Percentiles rank a stretch among this genome's conserved stretches.
Conservation (phyloP, 441 rosid genomes). For the Pelargonium myrrhifolium region DNA sequence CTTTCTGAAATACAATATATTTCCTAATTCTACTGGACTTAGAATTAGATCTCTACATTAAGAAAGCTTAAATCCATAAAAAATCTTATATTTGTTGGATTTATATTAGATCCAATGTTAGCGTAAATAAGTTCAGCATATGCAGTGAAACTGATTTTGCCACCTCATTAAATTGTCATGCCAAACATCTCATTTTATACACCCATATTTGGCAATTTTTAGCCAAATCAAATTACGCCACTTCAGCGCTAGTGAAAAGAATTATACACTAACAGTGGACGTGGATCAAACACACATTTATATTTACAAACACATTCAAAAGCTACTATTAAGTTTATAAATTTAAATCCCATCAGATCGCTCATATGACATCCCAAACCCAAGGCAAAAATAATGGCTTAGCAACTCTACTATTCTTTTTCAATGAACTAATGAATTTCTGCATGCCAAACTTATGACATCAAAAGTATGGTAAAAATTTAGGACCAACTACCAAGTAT, state of each 20-base stretch:
- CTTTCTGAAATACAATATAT: too few species aligned
- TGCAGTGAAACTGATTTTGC: too few species aligned
- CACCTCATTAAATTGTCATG: background rate
- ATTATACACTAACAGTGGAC: too few species aligned
- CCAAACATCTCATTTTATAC: background rate
- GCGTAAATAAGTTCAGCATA: too few species aligned
- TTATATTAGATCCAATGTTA: too few species aligned
- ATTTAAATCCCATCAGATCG: background rate
- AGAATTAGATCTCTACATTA: too few species aligned
- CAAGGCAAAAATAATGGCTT: background rate
- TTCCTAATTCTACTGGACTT: too few species aligned
- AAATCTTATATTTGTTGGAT: background rate
- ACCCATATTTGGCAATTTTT: too few species aligned
- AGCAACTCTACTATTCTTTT: background rate
- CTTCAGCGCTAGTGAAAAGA: background rate
- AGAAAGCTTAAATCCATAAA: slow-evolving; percentile 2
- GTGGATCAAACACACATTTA: background rate
- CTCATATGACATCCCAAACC: background rate
- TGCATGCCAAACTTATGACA: background rate
- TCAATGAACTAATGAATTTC: background rate
- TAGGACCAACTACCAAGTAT: slow-evolving; percentile 5
- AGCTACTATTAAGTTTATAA: too few species aligned
- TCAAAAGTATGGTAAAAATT: background rate
- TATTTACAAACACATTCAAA: background rate
- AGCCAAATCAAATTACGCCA: too few species aligned